Percentiles rank a stretch among this genome's conserved stretches.
phyloP scores from a whole-genome alignment of 441 rosid genomes.

The Aleurites moluccanus region DNA sequence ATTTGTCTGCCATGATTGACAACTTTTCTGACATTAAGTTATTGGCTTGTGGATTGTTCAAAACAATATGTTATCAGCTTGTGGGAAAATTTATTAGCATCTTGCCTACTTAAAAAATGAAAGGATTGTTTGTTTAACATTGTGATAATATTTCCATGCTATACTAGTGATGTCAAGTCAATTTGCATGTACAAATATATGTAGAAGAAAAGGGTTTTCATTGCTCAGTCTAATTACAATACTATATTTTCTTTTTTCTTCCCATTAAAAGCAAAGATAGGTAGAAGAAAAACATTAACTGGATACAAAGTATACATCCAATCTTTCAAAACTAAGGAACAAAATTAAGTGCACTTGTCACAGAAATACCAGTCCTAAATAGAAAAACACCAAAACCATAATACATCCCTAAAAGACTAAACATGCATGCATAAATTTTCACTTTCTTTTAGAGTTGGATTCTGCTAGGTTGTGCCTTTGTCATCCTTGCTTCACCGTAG shows the following conservation, averaged over 20 bases:
- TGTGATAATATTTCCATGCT: neutral
- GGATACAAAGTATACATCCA: constrained; percentile 9
- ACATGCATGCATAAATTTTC: neutral
- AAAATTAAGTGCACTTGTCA: constrained; percentile 11
- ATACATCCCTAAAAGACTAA: constrained; percentile 4
- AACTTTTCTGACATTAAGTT: neutral
- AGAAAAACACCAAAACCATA: constrained; percentile 12
- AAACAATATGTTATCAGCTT: neutral
- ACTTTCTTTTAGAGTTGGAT: constrained; percentile 29
- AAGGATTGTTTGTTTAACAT: neutral
- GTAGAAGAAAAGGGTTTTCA: neutral
- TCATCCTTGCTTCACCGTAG: constrained; percentile 70
- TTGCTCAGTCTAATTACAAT: neutral
- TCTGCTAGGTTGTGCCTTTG: constrained; percentile 67
- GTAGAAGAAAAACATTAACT: constrained; percentile 1
- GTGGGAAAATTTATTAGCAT: neutral
- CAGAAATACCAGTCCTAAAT: constrained; percentile 13
- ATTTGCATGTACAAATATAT: neutral
- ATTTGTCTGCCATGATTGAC: neutral
- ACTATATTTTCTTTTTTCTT: neutral
- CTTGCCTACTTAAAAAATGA: neutral
- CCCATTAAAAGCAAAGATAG: constrained; percentile 13
- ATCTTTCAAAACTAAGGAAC: neutral
- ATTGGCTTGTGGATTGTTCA: neutral
- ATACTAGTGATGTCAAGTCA: neutral